These are phyloP conservation scores for Helichrysum umbraculigerum DNA, from an alignment of 129 eudicot species.

Conservation along the genomic window DNA sequence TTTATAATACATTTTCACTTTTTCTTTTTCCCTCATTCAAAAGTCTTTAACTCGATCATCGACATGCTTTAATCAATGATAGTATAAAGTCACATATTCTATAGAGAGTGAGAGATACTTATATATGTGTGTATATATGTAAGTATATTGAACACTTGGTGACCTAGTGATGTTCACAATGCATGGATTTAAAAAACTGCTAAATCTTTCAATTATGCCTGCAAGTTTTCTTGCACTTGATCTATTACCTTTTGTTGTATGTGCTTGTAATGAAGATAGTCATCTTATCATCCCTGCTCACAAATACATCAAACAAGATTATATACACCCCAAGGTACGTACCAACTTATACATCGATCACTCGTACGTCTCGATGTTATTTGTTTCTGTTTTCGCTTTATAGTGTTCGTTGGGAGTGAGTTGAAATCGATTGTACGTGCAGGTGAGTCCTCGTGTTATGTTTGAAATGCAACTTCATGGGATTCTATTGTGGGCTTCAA, in stretches of 20 bases:
- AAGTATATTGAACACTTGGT: conserved; percentile 14
- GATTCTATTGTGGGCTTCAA: conserved; percentile 69
- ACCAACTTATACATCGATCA: neutral
- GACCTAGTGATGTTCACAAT: conserved; percentile 30
- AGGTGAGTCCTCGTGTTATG: conserved; percentile 45
- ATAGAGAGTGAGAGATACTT: conserved; percentile 15
- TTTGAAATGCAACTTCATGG: conserved; percentile 61
- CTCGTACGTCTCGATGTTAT: neutral
- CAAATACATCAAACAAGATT: conserved; percentile 34
- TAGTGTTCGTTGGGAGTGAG: neutral
- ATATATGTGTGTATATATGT: conserved; percentile 1
- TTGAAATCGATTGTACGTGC: conserved; percentile 7
- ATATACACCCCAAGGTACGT: conserved; percentile 31
- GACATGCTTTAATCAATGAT: conserved; percentile 17
- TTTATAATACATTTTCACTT: conserved; percentile 27
- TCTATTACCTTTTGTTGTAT: conserved; percentile 39
- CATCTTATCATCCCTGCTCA: conserved; percentile 21
- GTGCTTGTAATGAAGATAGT: conserved; percentile 40
- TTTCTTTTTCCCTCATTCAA: conserved; percentile 25
- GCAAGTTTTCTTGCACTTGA: conserved; percentile 33
- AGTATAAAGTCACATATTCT: conserved; percentile 19
- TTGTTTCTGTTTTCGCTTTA: neutral
- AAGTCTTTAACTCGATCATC: conserved; percentile 33
- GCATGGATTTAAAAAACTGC: conserved; percentile 25
- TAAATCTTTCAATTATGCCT: conserved; percentile 18